Evolutionary conservation across 2,329 filamentous ascomycete species (phyloP).

Genomic region (Fusarium udum): DNA sequence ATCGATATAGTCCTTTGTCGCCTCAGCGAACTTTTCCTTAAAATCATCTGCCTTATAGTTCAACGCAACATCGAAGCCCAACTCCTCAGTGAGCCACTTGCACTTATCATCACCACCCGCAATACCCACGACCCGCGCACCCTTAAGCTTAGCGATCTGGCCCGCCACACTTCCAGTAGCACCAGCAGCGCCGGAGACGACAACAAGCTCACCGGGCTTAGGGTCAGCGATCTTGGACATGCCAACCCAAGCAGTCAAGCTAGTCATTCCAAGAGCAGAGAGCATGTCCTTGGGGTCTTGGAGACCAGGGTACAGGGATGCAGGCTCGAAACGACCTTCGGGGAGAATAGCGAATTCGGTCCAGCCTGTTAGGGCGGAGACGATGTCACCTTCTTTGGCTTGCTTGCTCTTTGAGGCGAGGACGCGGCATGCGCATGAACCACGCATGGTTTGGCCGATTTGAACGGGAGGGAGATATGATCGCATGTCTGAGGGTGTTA

Average conservation of each 20-base stretch:
- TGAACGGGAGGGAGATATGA: slow-evolving; percentile 75
- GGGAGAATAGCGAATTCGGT: slow-evolving; percentile 69
- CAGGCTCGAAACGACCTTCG: slow-evolving; percentile 59
- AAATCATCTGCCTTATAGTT: slow-evolving; percentile 76
- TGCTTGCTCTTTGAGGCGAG: slow-evolving; percentile 66
- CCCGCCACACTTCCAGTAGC: slow-evolving; percentile 80
- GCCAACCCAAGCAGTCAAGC: slow-evolving; percentile 80
- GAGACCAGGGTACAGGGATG: slow-evolving; percentile 53
- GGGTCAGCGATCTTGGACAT: slow-evolving; percentile 74
- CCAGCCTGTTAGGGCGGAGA: slow-evolving; percentile 69
- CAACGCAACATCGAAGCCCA: slow-evolving; percentile 73
- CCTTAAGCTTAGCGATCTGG: slow-evolving; percentile 80
- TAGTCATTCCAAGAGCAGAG: slow-evolving; percentile 71
- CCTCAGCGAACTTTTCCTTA: slow-evolving; percentile 65
- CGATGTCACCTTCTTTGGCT: slow-evolving; percentile 66
- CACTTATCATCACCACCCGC: slow-evolving; percentile 75
- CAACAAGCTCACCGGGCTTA: slow-evolving; percentile 76
- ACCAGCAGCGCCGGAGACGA: slow-evolving; percentile 80
- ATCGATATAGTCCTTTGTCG: slow-evolving; percentile 68
- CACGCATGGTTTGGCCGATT: slow-evolving; percentile 75
- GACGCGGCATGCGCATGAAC: slow-evolving; percentile 67
- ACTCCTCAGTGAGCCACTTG: slow-evolving; percentile 68
- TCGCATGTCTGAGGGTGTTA: slow-evolving; percentile 49
- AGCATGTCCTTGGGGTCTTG: slow-evolving; percentile 66
- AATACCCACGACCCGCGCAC: slow-evolving; percentile 69